phyloP scores from a whole-genome alignment of 1,284 basidiomycete genomes.

The Peniophora sp. region DNA sequence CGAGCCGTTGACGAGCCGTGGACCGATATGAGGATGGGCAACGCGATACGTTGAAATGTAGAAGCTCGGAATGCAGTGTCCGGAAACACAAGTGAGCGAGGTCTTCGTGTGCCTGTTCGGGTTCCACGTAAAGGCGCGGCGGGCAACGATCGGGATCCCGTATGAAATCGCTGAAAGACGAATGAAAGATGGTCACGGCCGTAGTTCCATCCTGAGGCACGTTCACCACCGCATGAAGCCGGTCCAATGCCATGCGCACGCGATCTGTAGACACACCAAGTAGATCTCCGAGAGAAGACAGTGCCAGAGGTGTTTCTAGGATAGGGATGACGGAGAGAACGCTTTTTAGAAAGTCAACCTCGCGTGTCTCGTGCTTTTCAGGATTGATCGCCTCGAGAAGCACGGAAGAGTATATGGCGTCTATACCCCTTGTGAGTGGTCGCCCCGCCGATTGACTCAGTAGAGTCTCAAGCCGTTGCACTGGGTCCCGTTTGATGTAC shows the following conservation, averaged over 20 bases:
- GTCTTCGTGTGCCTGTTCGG: neutral
- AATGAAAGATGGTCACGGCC: neutral
- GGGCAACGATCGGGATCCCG: neutral
- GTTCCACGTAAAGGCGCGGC: neutral
- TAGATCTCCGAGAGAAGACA: neutral
- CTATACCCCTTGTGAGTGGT: neutral
- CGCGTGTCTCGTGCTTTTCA: neutral
- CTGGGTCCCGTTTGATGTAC: neutral
- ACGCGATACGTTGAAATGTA: neutral
- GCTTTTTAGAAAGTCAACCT: neutral
- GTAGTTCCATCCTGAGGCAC: neutral
- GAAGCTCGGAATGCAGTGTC: neutral
- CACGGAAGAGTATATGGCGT: neutral
- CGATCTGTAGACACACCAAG: neutral
- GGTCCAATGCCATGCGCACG: neutral
- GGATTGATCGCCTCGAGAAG: neutral
- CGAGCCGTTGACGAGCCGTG: neutral
- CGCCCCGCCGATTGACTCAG: too few species aligned
- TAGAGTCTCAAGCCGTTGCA: neutral
- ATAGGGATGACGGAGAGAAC: neutral
- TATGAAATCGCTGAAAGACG: neutral
- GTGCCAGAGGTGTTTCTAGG: neutral
- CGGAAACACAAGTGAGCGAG: neutral
- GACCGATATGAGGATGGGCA: neutral
- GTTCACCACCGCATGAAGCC: neutral